These are phyloP conservation scores for Aspergillus fumigatus DNA, from an alignment of 2,329 filamentous ascomycete species.

Conservation along the genomic window DNA sequence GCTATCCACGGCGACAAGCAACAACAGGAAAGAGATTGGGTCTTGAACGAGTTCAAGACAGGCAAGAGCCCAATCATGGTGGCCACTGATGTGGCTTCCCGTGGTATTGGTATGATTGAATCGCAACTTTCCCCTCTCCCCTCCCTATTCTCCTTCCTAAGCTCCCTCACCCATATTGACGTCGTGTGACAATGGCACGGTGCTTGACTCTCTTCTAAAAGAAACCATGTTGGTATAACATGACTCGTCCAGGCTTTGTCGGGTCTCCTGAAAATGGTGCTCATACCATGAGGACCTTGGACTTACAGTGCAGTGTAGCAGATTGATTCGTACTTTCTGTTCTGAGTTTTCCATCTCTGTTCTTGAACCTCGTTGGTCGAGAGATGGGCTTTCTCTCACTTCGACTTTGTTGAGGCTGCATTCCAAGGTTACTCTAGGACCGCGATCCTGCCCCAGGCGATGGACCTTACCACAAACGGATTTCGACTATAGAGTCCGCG, in stretches of 20 bases:
- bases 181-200: constrained; percentile 60
- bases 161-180: constrained; percentile 46
- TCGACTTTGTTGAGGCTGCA: constrained; percentile 67
- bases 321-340: constrained; percentile 56
- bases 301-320: constrained; percentile 67
- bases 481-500: constrained; percentile 41
- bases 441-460: constrained; percentile 55
- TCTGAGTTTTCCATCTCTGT: constrained; percentile 69
- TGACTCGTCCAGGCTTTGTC: constrained; percentile 84
- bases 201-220: constrained; percentile 83
- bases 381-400: constrained; percentile 63
- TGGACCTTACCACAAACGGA: constrained; percentile 46
- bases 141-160: constrained; percentile 23
- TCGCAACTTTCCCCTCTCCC: constrained; percentile 44
- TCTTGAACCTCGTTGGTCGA: constrained; percentile 59
- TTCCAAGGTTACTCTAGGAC: constrained; percentile 66
- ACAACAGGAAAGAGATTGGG: constrained; percentile 99
- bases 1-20: constrained; percentile 99
- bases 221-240: constrained; percentile 72
- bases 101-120: constrained; percentile 99
- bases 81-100: constrained; percentile 97
- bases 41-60: constrained; percentile 98
- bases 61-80: constrained; percentile 99
- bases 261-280: constrained; percentile 70
- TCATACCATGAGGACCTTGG: constrained; percentile 80